Percentiles rank a stretch among this genome's conserved stretches.
phyloP scores from a whole-genome alignment of 352 stramenopile species.

The Globisporangium megalacanthum region DNA sequence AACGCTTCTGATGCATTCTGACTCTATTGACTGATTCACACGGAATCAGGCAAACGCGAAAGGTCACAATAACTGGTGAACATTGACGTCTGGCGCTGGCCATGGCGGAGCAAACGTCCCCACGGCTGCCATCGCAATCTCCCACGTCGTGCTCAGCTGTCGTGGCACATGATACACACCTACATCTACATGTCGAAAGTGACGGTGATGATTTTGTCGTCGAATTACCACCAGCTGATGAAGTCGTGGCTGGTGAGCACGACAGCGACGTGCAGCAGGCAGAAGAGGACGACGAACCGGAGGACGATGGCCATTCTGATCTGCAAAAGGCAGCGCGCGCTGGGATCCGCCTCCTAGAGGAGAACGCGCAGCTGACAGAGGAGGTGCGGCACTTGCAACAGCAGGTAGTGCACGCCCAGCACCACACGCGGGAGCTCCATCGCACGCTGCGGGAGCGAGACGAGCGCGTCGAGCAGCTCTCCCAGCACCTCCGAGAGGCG shows the following conservation, averaged over 20 bases:
- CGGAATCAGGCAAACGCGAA: not conserved
- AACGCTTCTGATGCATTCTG: too few relatives aligned
- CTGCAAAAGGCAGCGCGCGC: conserved; percentile 55
- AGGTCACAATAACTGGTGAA: not conserved
- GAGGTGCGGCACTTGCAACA: conserved; percentile 45
- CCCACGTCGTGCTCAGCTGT: too few relatives aligned
- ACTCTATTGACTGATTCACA: too few relatives aligned
- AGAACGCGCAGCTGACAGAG: conserved; percentile 63
- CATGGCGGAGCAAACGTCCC: too few relatives aligned
- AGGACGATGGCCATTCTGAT: conserved; percentile 30
- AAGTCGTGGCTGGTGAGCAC: not conserved
- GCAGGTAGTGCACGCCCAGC: conserved; percentile 26
- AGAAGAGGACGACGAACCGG: conserved; percentile 19
- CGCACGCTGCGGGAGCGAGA: conserved; percentile 40
- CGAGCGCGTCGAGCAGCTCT: conserved; percentile 23
- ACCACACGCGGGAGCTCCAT: conserved; percentile 32
- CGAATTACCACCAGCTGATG: not conserved
- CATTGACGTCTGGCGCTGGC: not conserved
- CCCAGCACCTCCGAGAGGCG: conserved; percentile 42
- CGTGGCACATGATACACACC: too few relatives aligned
- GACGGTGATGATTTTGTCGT: too few relatives aligned
- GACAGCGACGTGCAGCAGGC: conserved; percentile 3
- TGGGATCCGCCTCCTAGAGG: conserved; percentile 61
- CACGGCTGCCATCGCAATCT: too few relatives aligned
- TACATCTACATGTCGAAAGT: too few relatives aligned